Conservation (phyloP, 768 basidiomycete genomes). For the Coprinopsis sp. region DNA sequence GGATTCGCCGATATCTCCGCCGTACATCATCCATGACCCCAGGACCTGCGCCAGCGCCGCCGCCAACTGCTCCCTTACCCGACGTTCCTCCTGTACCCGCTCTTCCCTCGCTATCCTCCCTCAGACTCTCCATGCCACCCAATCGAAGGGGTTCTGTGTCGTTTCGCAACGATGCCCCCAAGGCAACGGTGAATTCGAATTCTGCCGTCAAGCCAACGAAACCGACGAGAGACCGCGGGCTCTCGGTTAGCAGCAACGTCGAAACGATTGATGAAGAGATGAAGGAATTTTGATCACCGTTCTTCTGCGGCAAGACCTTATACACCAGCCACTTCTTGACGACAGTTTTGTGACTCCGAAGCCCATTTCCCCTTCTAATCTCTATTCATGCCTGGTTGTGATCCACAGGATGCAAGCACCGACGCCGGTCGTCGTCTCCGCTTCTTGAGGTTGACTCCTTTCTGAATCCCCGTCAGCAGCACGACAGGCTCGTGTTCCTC, state of each 20-base stretch:
- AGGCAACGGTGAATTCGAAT: neutral
- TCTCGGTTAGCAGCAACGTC: slow-evolving; percentile 27
- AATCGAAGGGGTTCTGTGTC: slow-evolving; percentile 7
- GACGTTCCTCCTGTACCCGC: slow-evolving; percentile 21
- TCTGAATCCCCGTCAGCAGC: too few species aligned
- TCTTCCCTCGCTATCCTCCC: neutral
- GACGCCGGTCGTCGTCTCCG: too few species aligned
- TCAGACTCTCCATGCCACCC: slow-evolving; percentile 5
- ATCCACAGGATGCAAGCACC: too few species aligned
- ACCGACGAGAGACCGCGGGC: slow-evolving; percentile 24
- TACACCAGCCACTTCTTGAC: too few species aligned
- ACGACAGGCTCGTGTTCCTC: too few species aligned
- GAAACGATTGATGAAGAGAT: slow-evolving; percentile 37
- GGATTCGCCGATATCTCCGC: slow-evolving; percentile 38
- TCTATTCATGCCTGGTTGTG: too few species aligned
- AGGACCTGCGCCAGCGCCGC: slow-evolving; percentile 32
- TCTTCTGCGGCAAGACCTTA: too few species aligned
- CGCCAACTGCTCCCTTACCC: slow-evolving; percentile 38
- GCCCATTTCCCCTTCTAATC: too few species aligned
- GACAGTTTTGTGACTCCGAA: too few species aligned
- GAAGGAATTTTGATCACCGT: slow-evolving; percentile 31
- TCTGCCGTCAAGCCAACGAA: slow-evolving; percentile 5
- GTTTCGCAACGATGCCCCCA: neutral
- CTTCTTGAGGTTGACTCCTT: too few species aligned
- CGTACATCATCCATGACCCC: slow-evolving; percentile 26